phyloP scores from a whole-genome alignment of 495 filamentous ascomycete genomes.

The Aspergillus funiculosus region DNA sequence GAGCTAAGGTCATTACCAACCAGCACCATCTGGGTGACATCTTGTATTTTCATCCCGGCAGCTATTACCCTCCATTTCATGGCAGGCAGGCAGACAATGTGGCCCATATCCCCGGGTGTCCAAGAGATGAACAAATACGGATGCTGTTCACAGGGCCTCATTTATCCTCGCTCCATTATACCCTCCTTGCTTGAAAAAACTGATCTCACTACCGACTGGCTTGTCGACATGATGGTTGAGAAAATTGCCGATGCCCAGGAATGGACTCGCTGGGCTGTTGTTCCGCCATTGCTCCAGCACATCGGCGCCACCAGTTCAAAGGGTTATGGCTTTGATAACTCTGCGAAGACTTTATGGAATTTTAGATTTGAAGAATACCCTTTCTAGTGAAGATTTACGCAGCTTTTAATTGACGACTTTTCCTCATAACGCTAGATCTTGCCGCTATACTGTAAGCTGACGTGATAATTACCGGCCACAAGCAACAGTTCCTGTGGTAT shows the following conservation, averaged over 20 bases:
- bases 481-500: too few species aligned
- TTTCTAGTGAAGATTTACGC: too few species aligned
- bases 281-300: conserved; percentile 48
- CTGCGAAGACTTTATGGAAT: conserved; percentile 37
- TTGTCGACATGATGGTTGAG: conserved; percentile 42
- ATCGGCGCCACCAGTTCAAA: conserved; percentile 38
- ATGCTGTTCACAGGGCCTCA: conserved; percentile 44
- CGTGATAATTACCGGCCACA: too few species aligned
- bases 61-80: conserved; percentile 29
- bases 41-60: conserved; percentile 24
- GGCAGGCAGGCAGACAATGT: conserved; percentile 31
- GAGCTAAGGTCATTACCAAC: conserved; percentile 14
- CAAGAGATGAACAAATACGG: conserved; percentile 47
- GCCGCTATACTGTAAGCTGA: too few species aligned
- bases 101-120: conserved; percentile 32
- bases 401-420: too few species aligned
- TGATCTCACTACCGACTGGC: conserved; percentile 20
- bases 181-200: conserved; percentile 14
- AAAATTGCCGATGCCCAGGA: conserved; percentile 34
- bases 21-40: conserved; percentile 17
- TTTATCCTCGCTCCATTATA: conserved; percentile 34
- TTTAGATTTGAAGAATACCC: conserved; percentile 34
- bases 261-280: conserved; percentile 43
- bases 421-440: too few species aligned
- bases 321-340: conserved; percentile 22